These are phyloP conservation scores for Tuber microsphaerosporum DNA, from an alignment of 495 filamentous ascomycete species.

Conservation along the genomic window DNA sequence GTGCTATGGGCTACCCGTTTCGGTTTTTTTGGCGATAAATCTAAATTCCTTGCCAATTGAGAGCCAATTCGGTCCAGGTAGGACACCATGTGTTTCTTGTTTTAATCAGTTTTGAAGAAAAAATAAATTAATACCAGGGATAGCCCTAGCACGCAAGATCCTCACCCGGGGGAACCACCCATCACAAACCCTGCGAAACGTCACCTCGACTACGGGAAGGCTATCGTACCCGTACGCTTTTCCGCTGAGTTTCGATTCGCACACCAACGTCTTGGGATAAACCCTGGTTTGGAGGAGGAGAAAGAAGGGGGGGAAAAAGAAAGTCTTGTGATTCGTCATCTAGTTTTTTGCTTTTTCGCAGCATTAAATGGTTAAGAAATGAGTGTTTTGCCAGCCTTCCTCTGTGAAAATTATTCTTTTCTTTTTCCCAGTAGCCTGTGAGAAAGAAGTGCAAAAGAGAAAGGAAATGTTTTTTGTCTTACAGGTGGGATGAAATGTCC, in stretches of 20 bases:
- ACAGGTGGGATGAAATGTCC: background rate
- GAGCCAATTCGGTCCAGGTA: background rate
- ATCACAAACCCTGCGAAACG: constrained; percentile 3
- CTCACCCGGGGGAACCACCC: background rate
- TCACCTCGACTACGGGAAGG: background rate
- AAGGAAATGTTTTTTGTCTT: background rate
- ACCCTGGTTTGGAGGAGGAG: constrained; percentile 1
- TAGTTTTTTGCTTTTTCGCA: background rate
- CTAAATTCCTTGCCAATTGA: background rate
- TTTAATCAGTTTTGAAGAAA: background rate
- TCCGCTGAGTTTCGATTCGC: background rate
- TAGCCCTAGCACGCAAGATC: background rate
- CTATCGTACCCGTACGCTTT: background rate
- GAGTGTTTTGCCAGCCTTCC: background rate
- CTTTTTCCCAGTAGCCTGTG: background rate
- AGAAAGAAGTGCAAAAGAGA: background rate
- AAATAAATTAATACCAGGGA: constrained; percentile 3
- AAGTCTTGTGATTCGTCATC: background rate
- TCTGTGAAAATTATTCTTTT: background rate
- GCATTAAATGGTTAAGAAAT: background rate
- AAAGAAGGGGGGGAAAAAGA: background rate
- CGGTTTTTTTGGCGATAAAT: background rate
- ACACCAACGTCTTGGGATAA: background rate
- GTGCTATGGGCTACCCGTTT: background rate
- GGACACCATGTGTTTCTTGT: background rate